phyloP scores from a whole-genome alignment of 257 asterid species.

The Capsicum baccatum region DNA sequence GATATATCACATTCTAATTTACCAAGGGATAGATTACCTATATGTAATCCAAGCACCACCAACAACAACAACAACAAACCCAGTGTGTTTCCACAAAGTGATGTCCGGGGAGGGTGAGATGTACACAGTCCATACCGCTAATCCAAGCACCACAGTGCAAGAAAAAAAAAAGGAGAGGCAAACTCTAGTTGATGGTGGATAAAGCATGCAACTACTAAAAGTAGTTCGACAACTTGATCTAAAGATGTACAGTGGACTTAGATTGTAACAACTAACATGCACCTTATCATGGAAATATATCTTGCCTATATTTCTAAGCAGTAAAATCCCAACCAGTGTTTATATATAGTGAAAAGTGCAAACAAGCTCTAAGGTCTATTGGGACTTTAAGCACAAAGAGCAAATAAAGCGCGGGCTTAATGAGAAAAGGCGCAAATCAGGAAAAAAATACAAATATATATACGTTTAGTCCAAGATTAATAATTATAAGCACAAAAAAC shows the following conservation, averaged over 20 bases:
- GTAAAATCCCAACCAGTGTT: background rate
- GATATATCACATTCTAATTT: slow-evolving; percentile 13
- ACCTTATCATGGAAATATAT: slow-evolving; percentile 11
- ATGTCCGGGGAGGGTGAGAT: too few relatives aligned
- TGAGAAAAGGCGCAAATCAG: too few relatives aligned
- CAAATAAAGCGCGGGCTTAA: too few relatives aligned
- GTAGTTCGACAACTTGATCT: background rate
- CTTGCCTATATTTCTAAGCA: background rate
- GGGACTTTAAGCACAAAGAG: too few relatives aligned
- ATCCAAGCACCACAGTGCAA: background rate
- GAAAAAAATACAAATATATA: too few relatives aligned
- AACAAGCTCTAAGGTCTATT: too few relatives aligned
- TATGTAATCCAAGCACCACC: slow-evolving; percentile 1
- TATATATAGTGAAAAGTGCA: too few relatives aligned
- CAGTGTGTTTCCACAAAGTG: too few relatives aligned
- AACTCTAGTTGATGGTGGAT: background rate
- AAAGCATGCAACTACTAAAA: background rate
- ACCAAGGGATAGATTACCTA: background rate
- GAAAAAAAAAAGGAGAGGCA: background rate
- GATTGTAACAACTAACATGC: background rate
- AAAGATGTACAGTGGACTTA: background rate
- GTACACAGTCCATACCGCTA: background rate
- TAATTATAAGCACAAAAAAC: too few relatives aligned
- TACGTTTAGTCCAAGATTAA: too few relatives aligned
- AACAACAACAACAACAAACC: too few relatives aligned